Conservation (phyloP, 2,329 filamentous ascomycete genomes). For the Drechslerella dactyloides region DNA sequence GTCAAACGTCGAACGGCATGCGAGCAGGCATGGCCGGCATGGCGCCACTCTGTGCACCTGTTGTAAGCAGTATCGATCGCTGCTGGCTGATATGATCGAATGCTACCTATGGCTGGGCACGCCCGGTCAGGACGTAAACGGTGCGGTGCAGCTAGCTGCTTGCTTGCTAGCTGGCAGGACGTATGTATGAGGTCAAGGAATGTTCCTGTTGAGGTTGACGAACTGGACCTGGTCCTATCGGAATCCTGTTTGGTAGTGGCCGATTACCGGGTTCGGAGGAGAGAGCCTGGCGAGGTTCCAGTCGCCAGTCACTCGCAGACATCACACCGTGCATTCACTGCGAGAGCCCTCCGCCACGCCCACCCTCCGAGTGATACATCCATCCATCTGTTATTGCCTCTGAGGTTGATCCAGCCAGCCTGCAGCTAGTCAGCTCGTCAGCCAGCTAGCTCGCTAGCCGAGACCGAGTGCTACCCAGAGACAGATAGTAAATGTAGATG, state of each 20-base stretch:
- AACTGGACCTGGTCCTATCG: neutral
- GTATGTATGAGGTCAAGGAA: conserved; percentile 3
- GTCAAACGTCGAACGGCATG: too few relatives aligned
- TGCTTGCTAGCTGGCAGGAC: too few relatives aligned
- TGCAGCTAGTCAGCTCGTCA: too few relatives aligned
- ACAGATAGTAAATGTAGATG: too few relatives aligned
- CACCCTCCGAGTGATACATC: conserved; percentile 1
- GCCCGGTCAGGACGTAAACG: too few relatives aligned
- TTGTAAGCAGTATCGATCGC: neutral
- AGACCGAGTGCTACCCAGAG: neutral
- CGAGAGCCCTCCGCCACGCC: conserved; percentile 4
- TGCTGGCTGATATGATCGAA: conserved; percentile 13
- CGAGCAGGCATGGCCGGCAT: too few relatives aligned
- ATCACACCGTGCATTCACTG: too few relatives aligned
- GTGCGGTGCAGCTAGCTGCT: too few relatives aligned
- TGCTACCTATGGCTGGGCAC: neutral
- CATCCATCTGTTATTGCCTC: too few relatives aligned
- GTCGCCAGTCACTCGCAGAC: conserved; percentile 47
- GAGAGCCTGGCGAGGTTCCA: too few relatives aligned
- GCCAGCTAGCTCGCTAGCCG: conserved; percentile 10
- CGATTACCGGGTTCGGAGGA: neutral
- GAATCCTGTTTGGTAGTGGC: neutral
- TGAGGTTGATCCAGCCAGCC: too few relatives aligned
- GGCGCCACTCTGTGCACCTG: too few relatives aligned
- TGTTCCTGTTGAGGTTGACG: neutral